Percentiles rank a stretch among this genome's conserved stretches.
Conservation (phyloP, 768 basidiomycete species). For the Kwoniella europaea region DNA sequence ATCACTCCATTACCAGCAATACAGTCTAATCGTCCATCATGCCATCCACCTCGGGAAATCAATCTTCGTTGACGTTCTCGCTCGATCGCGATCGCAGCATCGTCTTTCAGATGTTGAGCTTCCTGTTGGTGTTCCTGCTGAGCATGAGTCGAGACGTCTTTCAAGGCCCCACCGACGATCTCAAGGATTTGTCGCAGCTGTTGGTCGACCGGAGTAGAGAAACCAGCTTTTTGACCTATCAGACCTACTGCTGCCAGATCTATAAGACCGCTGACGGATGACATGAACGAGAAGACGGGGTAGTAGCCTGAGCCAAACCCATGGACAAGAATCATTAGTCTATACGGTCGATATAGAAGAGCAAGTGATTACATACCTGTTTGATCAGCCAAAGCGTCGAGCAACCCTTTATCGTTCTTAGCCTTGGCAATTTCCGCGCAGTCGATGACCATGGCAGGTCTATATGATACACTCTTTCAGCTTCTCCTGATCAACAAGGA, state of each 20-base stretch:
- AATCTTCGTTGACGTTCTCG: conserved; percentile 58
- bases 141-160: conserved; percentile 64
- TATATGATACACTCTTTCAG: conserved; percentile 46
- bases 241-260: conserved; percentile 90
- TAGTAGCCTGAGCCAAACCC: conserved; percentile 58
- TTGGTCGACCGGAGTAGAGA: conserved; percentile 76
- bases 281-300: conserved; percentile 84
- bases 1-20: conserved; percentile 86
- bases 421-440: conserved; percentile 73
- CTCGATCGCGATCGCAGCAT: conserved; percentile 59
- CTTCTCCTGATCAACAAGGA: no score
- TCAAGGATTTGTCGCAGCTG: conserved; percentile 84
- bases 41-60: conserved; percentile 73
- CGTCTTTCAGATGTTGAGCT: conserved; percentile 60
- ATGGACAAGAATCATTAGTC: no score
- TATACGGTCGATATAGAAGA: no score
- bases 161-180: conserved; percentile 74
- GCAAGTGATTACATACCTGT: conserved; percentile 67
- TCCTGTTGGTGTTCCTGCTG: conserved; percentile 54
- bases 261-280: conserved; percentile 78
- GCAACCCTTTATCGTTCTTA: conserved; percentile 67
- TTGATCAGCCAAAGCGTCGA: conserved; percentile 73
- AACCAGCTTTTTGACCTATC: conserved; percentile 95
- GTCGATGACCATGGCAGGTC: conserved; percentile 79
- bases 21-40: conserved; percentile 83